Evolutionary conservation across 306 rosid species (phyloP), one percentile per base, ranked within the genome.

Genomic region (Quercus mongolica): DNA sequence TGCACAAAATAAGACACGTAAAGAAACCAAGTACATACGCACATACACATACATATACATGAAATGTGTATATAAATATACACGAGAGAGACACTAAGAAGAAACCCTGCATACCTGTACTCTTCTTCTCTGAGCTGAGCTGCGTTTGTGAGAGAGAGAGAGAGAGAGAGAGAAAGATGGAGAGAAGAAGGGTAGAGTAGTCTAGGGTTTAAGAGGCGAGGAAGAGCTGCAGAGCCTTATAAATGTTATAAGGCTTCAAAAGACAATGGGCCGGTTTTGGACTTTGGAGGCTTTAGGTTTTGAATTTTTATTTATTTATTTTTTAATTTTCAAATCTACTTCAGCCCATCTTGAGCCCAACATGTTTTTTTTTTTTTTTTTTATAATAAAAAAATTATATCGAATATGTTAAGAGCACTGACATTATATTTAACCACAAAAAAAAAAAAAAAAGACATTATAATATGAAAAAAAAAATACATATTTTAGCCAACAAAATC

Each of bases 151-250:
- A 31, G 51, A 2, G 28, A 31, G 38, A 4, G 20, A n/a, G n/a
- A n/a, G n/a, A n/a, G 71, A 56, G 63, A 21, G 76, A 23, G 20
- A 30, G 69, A 54, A 38, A 8, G 33, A 18, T 11, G 19, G 56
- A 5, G 46, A 41, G 21, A 28, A 71, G 86, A 77, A 65, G 71
- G 71, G 49, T 65, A 12, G 31, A 18, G 46, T 41, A 49, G 81
- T 52, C 84, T 83, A 83, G 87, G 87, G 87, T 83, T 83, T 83
- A 79, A 69, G 33, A 69, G 25, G 67, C 12, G 49, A 31, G 11
- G 46, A 41, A 8, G 46, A 41, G 11, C 11, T 41, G 46, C 49
- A 49, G 54, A 49, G 54, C 33, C 18, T 2, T 31, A 35, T 35
- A 35, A 38, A 30, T 17, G 7, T 6, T 65, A 31, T 65, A 31